phyloP scores from a whole-genome alignment of 352 stramenopile genomes.

The Globisporangium echinulatum region DNA sequence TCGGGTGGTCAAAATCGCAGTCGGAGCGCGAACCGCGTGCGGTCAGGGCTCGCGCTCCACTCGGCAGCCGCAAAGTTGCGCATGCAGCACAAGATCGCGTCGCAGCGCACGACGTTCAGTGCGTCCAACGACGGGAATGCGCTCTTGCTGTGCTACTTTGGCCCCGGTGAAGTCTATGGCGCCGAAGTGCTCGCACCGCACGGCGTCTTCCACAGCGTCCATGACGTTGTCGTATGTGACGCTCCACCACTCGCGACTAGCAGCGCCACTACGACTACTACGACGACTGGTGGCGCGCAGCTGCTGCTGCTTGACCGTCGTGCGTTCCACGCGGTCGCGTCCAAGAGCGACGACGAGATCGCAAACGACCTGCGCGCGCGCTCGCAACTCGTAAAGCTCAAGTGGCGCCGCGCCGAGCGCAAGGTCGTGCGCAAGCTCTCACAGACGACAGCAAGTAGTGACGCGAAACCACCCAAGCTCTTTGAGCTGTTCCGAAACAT shows the following conservation, averaged over 20 bases:
- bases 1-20: background rate
- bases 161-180: slow-evolving; percentile 39
- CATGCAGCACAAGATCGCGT: slow-evolving; percentile 11
- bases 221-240: slow-evolving; percentile 28
- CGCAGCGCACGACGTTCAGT: background rate
- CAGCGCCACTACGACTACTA: background rate
- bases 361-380: slow-evolving; percentile 33
- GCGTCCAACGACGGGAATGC: background rate
- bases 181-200: slow-evolving; percentile 35
- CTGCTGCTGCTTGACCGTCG: slow-evolving; percentile 35
- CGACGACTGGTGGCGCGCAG: slow-evolving; percentile 8
- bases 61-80: slow-evolving; percentile 10
- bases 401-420: slow-evolving; percentile 45
- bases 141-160: slow-evolving; percentile 36
- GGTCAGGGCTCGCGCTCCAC: slow-evolving; percentile 4
- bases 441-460: background rate
- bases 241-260: background rate
- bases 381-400: slow-evolving; percentile 27
- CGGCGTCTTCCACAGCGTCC: slow-evolving; percentile 25
- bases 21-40: background rate
- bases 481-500: slow-evolving; percentile 67
- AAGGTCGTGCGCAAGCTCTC: slow-evolving; percentile 17
- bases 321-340: slow-evolving; percentile 24
- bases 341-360: slow-evolving; percentile 44
- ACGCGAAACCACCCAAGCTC: slow-evolving; percentile 35